Conservation (phyloP, 1,139 yeast species). For the Yamadazyma sp. region DNA sequence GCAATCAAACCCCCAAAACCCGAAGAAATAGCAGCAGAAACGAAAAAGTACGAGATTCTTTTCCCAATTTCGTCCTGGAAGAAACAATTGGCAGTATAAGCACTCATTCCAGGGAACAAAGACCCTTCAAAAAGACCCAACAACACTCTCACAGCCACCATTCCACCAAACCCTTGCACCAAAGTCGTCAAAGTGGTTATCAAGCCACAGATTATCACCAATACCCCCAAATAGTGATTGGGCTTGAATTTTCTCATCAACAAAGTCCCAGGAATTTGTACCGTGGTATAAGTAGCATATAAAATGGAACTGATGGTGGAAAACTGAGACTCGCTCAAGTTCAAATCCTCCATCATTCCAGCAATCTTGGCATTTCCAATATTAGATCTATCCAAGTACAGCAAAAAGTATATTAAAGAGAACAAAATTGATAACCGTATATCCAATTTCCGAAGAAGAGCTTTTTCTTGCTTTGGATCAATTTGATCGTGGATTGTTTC, state of each 20-base stretch:
- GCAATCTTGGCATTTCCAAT: constrained; percentile 26
- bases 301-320: constrained; percentile 19
- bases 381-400: constrained; percentile 26
- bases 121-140: constrained; percentile 23
- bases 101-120: constrained; percentile 31
- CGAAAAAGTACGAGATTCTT: constrained; percentile 38
- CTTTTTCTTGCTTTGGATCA: constrained; percentile 8
- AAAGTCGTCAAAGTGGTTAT: constrained; percentile 20
- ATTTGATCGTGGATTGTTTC: constrained; percentile 1
- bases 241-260: constrained; percentile 18
- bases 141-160: constrained; percentile 20
- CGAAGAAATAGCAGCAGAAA: constrained; percentile 43
- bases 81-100: constrained; percentile 36
- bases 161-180: constrained; percentile 16
- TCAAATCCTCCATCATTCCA: constrained; percentile 20
- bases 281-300: constrained; percentile 21
- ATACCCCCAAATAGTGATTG: constrained; percentile 17
- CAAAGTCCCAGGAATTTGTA: constrained; percentile 18
- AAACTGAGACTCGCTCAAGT: constrained; percentile 17
- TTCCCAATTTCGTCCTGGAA: constrained; percentile 38
- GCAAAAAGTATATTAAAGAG: constrained; percentile 21
- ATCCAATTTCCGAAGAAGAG: constrained; percentile 15
- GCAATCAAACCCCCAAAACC: constrained; percentile 40
- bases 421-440: constrained; percentile 18
- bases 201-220: constrained; percentile 18